A percentile compares a stretch with the other conserved stretches of the same genome.
These are phyloP conservation scores for Spathaspora boniae DNA, from an alignment of 805 yeast species.

Conservation along the genomic window DNA sequence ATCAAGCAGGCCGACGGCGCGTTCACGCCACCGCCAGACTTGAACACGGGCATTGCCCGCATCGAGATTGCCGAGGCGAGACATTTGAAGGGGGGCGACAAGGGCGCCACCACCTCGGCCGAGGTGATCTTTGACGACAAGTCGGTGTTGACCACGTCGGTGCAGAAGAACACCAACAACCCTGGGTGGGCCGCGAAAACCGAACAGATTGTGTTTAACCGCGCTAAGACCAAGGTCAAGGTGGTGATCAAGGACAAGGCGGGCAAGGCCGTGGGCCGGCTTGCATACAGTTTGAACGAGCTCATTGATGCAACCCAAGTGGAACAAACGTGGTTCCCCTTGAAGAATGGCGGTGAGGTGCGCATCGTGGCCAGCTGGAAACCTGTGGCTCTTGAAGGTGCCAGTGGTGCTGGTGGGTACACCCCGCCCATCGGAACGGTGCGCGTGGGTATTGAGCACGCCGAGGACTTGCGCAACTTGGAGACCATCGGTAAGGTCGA, in stretches of 20 bases:
- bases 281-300: constrained; percentile 56
- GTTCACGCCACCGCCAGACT: constrained; percentile 79
- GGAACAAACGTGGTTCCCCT: constrained; percentile 73
- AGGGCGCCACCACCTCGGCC: constrained; percentile 55
- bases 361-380: constrained; percentile 75
- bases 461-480: constrained; percentile 73
- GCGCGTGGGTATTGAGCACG: constrained; percentile 67
- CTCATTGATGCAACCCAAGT: constrained; percentile 75
- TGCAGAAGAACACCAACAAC: constrained; percentile 55
- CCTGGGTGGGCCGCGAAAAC: constrained; percentile 63
- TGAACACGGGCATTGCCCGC: constrained; percentile 87
- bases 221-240: constrained; percentile 66
- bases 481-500: constrained; percentile 89
- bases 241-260: constrained; percentile 59
- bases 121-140: constrained; percentile 69
- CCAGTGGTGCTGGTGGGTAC: constrained; percentile 73
- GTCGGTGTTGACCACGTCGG: constrained; percentile 52
- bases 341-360: constrained; percentile 72
- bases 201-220: constrained; percentile 70
- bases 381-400: constrained; percentile 71
- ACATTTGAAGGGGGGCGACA: constrained; percentile 47
- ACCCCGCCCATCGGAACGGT: constrained; percentile 94
- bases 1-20: constrained; percentile 74
- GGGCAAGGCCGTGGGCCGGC: constrained; percentile 55
- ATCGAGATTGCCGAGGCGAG: constrained; percentile 65